Conservation (phyloP, 2,329 filamentous ascomycete genomes). For the Arthrobotrys entomopaga region DNA sequence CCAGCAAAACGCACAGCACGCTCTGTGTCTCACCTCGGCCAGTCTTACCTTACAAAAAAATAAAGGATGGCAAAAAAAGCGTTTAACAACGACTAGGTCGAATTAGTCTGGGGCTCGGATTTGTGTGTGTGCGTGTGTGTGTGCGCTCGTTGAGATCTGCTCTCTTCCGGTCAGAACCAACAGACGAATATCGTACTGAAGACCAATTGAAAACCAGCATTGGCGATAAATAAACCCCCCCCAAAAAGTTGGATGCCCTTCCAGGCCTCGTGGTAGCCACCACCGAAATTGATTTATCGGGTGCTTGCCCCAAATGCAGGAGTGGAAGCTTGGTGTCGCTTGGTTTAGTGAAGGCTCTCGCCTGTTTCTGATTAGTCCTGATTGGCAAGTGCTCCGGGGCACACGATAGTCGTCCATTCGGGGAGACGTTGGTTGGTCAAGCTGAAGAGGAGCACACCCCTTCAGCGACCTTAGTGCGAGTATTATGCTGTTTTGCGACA, state of each 20-base stretch:
- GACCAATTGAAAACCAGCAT: slow-evolving; percentile 3
- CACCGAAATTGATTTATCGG: neutral
- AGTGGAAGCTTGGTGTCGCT: neutral
- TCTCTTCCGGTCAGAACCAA: neutral
- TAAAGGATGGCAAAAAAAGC: slow-evolving; percentile 1
- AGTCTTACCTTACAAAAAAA: neutral
- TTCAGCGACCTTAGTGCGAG: slow-evolving; percentile 7
- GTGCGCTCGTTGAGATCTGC: neutral
- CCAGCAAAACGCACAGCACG: neutral
- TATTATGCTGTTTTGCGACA: slow-evolving; percentile 38
- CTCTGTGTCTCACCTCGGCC: neutral
- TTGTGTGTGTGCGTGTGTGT: no score
- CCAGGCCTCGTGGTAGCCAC: neutral
- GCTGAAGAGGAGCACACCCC: slow-evolving; percentile 10
- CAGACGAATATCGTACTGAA: neutral
- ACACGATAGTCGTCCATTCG: slow-evolving; percentile 32
- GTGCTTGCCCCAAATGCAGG: neutral
- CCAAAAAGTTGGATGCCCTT: neutral
- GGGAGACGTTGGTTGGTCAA: slow-evolving; percentile 29
- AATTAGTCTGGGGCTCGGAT: no score
- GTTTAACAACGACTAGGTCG: neutral
- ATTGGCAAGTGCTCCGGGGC: slow-evolving; percentile 46
- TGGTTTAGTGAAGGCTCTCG: slow-evolving; percentile 21
- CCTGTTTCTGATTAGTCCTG: slow-evolving; percentile 25
- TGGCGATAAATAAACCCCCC: slow-evolving; percentile 12